phyloP scores from a whole-genome alignment of 192 early-diverging fungal species.

The Radiomyces spectabilis region DNA sequence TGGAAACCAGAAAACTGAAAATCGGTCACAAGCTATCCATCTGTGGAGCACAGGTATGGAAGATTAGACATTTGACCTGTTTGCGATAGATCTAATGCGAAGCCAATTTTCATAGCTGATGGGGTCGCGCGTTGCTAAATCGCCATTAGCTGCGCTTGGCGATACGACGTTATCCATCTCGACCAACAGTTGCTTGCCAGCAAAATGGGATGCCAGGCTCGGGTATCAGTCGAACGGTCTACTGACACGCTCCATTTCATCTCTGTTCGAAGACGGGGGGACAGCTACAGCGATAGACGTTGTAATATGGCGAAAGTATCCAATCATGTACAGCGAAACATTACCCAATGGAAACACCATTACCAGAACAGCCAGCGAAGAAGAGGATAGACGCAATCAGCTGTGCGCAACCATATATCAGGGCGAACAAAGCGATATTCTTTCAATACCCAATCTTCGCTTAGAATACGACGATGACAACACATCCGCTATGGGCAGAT shows the following conservation, averaged over 20 bases:
- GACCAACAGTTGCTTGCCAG: constrained; percentile 50
- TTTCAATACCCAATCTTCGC: too few relatives aligned
- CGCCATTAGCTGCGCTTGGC: constrained; percentile 29
- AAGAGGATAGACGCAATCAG: constrained; percentile 23
- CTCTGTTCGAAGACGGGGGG: constrained; percentile 46
- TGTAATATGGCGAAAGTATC: constrained; percentile 48
- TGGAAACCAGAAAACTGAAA: constrained; percentile 31
- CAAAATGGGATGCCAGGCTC: constrained; percentile 53
- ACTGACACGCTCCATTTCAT: constrained; percentile 24
- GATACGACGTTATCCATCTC: constrained; percentile 29
- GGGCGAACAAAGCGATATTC: background rate
- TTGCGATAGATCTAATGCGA: too few relatives aligned
- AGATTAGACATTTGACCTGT: too few relatives aligned
- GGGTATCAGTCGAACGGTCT: constrained; percentile 38
- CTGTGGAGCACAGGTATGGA: constrained; percentile 42
- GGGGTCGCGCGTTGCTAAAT: constrained; percentile 15
- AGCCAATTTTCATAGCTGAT: constrained; percentile 23
- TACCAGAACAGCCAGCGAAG: constrained; percentile 41
- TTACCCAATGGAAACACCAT: constrained; percentile 34
- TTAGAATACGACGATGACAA: too few relatives aligned
- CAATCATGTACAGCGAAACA: constrained; percentile 41
- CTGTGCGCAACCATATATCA: background rate
- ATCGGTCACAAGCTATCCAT: constrained; percentile 60
- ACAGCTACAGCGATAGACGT: constrained; percentile 54
- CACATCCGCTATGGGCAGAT: too few relatives aligned